Conservation (phyloP, 495 filamentous ascomycete genomes). For the Tuber calosporum region DNA sequence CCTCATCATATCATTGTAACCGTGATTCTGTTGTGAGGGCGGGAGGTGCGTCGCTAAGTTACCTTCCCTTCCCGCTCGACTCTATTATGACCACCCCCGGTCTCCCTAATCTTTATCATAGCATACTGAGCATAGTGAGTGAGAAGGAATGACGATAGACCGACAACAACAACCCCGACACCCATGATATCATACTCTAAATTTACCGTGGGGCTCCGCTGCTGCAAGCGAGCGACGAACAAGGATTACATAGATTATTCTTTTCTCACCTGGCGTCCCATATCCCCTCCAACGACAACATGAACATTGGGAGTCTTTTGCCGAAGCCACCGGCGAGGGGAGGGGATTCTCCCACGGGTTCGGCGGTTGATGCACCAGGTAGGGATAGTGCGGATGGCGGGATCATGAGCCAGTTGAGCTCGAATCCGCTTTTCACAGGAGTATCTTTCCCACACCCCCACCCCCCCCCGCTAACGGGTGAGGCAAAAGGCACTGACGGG, state of each 20-base stretch:
- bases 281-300: background rate
- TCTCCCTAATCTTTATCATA: background rate
- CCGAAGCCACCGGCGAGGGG: background rate
- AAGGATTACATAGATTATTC: background rate
- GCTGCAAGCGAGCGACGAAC: background rate
- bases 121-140: background rate
- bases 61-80: too few species aligned
- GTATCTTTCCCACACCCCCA: constrained; percentile 15
- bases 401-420: constrained; percentile 20
- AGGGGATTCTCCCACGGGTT: background rate
- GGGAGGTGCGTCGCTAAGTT: too few species aligned
- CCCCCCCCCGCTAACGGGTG: background rate
- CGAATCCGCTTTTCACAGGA: constrained; percentile 40
- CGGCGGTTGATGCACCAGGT: background rate
- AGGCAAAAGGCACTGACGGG: background rate
- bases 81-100: too few species aligned
- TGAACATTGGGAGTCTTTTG: background rate
- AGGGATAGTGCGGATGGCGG: constrained; percentile 5
- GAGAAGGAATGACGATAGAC: background rate
- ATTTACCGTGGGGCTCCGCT: background rate
- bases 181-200: background rate
- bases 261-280: background rate
- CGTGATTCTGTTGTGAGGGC: background rate
- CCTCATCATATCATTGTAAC: background rate
- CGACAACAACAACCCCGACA: background rate